A percentile compares a stretch with the other conserved stretches of the same genome.
Evolutionary conservation across 2,329 filamentous ascomycete species (phyloP).

Genomic region (Penicillium sumatraense): DNA sequence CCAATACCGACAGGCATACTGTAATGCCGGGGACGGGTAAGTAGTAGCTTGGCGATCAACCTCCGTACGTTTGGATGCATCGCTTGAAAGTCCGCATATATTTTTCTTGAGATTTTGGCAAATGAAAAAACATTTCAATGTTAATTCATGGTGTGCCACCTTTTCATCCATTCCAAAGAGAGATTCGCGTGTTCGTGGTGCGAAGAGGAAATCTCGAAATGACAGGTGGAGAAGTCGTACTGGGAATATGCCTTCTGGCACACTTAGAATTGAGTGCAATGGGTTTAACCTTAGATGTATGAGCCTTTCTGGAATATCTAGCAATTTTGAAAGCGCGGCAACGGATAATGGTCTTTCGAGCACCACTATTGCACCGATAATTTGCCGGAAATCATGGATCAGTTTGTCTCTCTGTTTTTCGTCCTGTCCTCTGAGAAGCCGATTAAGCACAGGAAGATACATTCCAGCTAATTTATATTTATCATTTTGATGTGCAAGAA

Average conservation of each 20-base stretch:
- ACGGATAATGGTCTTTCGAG: conserved; percentile 12
- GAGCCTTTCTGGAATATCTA: neutral
- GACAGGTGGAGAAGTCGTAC: conserved; percentile 10
- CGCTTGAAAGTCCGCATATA: too few relatives aligned
- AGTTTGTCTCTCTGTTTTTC: conserved; percentile 8
- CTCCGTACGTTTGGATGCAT: too few relatives aligned
- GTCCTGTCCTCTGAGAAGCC: conserved; percentile 18
- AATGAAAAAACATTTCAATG: too few relatives aligned
- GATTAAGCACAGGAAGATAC: conserved; percentile 31
- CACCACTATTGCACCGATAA: conserved; percentile 11
- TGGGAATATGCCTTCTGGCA: neutral
- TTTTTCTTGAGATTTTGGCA: too few relatives aligned
- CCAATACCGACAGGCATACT: conserved; percentile 34
- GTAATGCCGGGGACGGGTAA: too few relatives aligned
- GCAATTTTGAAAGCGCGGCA: neutral
- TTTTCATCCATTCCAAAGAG: too few relatives aligned
- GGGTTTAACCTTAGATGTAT: neutral
- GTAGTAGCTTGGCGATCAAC: too few relatives aligned
- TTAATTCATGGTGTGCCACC: too few relatives aligned
- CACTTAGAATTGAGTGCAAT: conserved; percentile 9
- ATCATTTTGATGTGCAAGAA: conserved; percentile 15
- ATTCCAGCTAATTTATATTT: conserved; percentile 29
- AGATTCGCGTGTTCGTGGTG: neutral
- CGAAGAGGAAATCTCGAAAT: conserved; percentile 12
- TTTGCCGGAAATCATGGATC: conserved; percentile 6